Evolutionary conservation across 1,284 basidiomycete species (phyloP).

Genomic region (Rhodotorula sp.): DNA sequence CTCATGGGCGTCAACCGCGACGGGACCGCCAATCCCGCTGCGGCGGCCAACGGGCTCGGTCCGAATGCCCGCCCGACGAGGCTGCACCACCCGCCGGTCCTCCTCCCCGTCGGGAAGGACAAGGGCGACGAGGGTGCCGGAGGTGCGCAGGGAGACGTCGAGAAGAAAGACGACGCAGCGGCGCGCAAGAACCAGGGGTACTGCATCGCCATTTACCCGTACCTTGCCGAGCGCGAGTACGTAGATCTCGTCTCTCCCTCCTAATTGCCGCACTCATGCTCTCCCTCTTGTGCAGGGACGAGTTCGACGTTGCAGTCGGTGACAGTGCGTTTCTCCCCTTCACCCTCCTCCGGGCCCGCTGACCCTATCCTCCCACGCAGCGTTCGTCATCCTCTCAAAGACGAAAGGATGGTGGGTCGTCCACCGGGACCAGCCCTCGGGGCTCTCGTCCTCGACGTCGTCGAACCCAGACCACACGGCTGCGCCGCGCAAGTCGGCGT

Average conservation of each 20-base stretch:
- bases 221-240: constrained; percentile 46
- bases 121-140: constrained; percentile 20
- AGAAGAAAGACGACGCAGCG: background rate
- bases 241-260: background rate
- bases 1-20: constrained; percentile 31
- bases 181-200: constrained; percentile 51
- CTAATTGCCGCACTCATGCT: background rate
- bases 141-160: constrained; percentile 6
- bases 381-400: constrained; percentile 89
- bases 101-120: constrained; percentile 46
- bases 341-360: no score
- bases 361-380: constrained; percentile 62
- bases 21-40: constrained; percentile 4
- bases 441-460: constrained; percentile 46
- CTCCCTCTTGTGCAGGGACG: constrained; percentile 58
- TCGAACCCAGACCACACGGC: constrained; percentile 77
- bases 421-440: constrained; percentile 73
- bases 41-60: constrained; percentile 13
- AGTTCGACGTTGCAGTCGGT: constrained; percentile 90
- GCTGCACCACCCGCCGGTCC: constrained; percentile 49
- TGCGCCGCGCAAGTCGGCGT: constrained; percentile 67
- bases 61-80: constrained; percentile 44
- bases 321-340: constrained; percentile 46
- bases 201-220: constrained; percentile 57
- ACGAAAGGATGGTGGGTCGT: constrained; percentile 99